These are phyloP conservation scores for Skeletonema costatum DNA, from an alignment of 108 stramenopile genomes.

Conservation along the genomic window DNA sequence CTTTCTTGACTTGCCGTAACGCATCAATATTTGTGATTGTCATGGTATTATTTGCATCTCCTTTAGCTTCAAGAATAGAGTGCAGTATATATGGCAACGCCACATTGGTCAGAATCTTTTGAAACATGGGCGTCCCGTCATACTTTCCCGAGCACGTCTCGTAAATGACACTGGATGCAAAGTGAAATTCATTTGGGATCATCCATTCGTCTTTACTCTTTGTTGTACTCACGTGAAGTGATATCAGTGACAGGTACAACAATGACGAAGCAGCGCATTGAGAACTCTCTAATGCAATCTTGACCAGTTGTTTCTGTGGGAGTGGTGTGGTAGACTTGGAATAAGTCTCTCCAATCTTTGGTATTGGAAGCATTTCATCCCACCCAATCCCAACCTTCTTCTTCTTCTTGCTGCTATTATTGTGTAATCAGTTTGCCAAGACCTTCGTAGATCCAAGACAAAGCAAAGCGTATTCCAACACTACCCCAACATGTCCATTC, in stretches of 20 bases:
- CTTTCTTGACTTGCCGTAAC: slow-evolving; percentile 28
- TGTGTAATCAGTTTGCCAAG: slow-evolving; percentile 7
- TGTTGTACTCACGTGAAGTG: not conserved
- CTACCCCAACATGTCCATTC: not conserved
- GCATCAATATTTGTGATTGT: slow-evolving; percentile 16
- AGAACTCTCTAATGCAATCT: slow-evolving; percentile 32
- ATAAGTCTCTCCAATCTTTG: not conserved
- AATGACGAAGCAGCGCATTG: slow-evolving; percentile 27
- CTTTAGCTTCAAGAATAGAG: not conserved
- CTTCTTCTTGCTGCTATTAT: not conserved
- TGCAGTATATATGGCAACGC: slow-evolving; percentile 15
- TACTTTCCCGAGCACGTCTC: slow-evolving; percentile 16
- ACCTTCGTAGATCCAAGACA: slow-evolving; percentile 33
- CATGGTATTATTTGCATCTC: not conserved
- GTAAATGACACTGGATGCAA: slow-evolving; percentile 14
- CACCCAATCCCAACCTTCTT: slow-evolving; percentile 2
- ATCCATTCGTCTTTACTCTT: not conserved
- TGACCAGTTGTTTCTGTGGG: slow-evolving; percentile 26
- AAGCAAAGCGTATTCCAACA: slow-evolving; percentile 29
- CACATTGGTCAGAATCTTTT: slow-evolving; percentile 22
- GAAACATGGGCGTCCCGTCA: slow-evolving; percentile 13
- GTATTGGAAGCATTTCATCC: slow-evolving; percentile 25
- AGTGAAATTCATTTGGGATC: slow-evolving; percentile 34
- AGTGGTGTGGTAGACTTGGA: not conserved
- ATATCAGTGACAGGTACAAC: slow-evolving; percentile 21